Conservation (phyloP, 768 basidiomycete genomes). For the Trametes cinnabarina region DNA sequence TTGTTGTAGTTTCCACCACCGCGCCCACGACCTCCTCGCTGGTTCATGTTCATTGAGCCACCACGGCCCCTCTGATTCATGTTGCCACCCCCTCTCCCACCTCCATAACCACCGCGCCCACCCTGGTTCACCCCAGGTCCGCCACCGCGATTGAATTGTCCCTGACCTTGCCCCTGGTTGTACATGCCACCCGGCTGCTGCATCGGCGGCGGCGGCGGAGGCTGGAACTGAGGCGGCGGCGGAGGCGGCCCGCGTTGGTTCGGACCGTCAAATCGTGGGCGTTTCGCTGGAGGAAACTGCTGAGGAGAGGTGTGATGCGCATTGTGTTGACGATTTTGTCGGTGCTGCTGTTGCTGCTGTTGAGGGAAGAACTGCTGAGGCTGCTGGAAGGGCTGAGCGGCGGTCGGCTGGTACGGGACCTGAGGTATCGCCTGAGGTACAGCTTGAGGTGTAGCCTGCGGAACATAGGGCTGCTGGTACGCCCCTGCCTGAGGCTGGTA, state of each 20-base stretch:
- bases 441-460: slow-evolving; percentile 48
- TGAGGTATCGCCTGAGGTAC: slow-evolving; percentile 43
- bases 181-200: slow-evolving; percentile 36
- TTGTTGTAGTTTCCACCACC: slow-evolving; percentile 38
- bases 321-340: slow-evolving; percentile 35
- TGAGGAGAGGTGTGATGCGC: slow-evolving; percentile 67
- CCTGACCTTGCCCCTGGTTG: slow-evolving; percentile 19
- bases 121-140: slow-evolving; percentile 43
- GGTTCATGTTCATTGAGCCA: slow-evolving; percentile 36
- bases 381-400: slow-evolving; percentile 41
- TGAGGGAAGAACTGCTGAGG: slow-evolving; percentile 32
- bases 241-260: slow-evolving; percentile 52
- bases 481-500: slow-evolving; percentile 63
- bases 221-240: slow-evolving; percentile 66
- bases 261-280: slow-evolving; percentile 85
- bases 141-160: slow-evolving; percentile 40
- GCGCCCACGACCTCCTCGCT: slow-evolving; percentile 34
- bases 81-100: slow-evolving; percentile 41
- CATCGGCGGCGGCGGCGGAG: slow-evolving; percentile 50
- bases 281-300: slow-evolving; percentile 88
- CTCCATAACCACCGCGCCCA: slow-evolving; percentile 43
- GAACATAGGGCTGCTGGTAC: slow-evolving; percentile 65
- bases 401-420: slow-evolving; percentile 45
- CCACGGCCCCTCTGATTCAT: slow-evolving; percentile 43
- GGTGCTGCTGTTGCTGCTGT: slow-evolving; percentile 46